Evolutionary conservation across 2,329 filamentous ascomycete species (phyloP).

Genomic region (Pyricularia sp.): DNA sequence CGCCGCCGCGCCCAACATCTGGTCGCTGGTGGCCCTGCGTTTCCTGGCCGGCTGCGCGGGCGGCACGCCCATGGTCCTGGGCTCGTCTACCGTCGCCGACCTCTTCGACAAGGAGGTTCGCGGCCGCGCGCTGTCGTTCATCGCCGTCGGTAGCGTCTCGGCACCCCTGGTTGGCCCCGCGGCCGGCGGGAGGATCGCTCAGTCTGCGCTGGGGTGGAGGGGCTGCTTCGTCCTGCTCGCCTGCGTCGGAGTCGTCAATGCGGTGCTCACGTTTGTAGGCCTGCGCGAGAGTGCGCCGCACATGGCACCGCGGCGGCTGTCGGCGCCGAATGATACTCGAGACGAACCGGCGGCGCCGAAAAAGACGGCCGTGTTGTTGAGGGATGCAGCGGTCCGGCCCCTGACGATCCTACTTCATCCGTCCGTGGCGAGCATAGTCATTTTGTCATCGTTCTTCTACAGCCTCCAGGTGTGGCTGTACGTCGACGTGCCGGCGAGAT

Average conservation of each 20-base stretch:
- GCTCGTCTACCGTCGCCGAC: conserved; percentile 58
- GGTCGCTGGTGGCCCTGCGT: conserved; percentile 43
- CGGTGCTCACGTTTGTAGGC: conserved; percentile 25
- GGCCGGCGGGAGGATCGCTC: conserved; percentile 31
- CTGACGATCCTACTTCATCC: background rate
- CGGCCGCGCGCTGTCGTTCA: conserved; percentile 45
- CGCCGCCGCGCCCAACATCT: background rate
- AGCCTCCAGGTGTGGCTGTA: background rate
- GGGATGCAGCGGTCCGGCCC: background rate
- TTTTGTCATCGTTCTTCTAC: background rate
- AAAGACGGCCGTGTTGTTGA: background rate
- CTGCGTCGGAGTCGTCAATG: conserved; percentile 25
- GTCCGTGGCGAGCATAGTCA: background rate
- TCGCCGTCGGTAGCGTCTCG: conserved; percentile 31
- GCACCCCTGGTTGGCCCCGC: conserved; percentile 38
- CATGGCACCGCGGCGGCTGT: background rate
- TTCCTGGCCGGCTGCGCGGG: conserved; percentile 55
- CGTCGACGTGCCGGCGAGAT: background rate
- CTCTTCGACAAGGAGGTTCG: conserved; percentile 48
- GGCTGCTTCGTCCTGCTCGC: conserved; percentile 40
- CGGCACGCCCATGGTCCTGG: conserved; percentile 52
- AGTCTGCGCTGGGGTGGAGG: conserved; percentile 31
- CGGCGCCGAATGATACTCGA: background rate
- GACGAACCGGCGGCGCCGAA: background rate
- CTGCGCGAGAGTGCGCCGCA: conserved; percentile 29